phyloP scores from a whole-genome alignment of 75 land plant species.

The Larix kaempferi region DNA sequence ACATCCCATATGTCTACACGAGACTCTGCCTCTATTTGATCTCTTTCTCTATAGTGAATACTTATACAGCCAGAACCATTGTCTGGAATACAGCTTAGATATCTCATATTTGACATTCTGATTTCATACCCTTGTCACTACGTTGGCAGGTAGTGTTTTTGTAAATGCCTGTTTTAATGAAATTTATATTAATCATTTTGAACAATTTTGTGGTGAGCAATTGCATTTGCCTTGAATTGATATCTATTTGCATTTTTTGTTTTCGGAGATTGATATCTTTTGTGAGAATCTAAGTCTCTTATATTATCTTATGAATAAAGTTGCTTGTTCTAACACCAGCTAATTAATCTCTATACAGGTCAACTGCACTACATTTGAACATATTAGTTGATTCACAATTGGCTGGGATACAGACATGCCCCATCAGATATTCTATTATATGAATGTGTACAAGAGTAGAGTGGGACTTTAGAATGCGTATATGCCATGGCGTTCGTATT shows the following conservation, averaged over 20 bases:
- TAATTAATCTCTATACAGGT: conserved; percentile 5
- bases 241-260: neutral
- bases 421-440: neutral
- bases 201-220: neutral
- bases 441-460: neutral
- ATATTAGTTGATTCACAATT: neutral
- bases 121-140: no score
- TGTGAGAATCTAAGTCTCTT: neutral
- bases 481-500: neutral
- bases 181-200: neutral
- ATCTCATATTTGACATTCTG: neutral
- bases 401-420: neutral
- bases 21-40: neutral
- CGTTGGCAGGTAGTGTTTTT: neutral
- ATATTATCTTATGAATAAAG: neutral
- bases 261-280: neutral
- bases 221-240: neutral
- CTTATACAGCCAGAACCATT: neutral
- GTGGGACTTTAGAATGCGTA: neutral
- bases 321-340: neutral
- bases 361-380: neutral
- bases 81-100: neutral
- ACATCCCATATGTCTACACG: neutral
- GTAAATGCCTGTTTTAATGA: neutral
- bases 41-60: neutral